Conservation (phyloP, 805 yeast species). For the Wickerhamomyces ciferrii region DNA sequence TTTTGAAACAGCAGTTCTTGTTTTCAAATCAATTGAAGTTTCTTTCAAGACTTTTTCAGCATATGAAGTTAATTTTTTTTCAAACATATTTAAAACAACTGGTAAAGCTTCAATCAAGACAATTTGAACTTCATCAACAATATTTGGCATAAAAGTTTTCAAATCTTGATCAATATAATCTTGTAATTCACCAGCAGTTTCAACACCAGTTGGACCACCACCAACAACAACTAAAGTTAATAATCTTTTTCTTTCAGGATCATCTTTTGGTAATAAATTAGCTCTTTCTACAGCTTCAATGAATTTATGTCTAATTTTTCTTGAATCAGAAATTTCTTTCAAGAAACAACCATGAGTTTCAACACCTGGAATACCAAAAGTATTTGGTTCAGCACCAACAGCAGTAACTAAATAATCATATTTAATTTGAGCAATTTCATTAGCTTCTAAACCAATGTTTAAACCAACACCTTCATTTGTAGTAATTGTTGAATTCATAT, state of each 20-base stretch:
- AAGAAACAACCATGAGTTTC: conserved; percentile 76
- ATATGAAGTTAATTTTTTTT: conserved; percentile 35
- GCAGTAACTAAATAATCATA: conserved; percentile 87
- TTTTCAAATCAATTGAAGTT: conserved; percentile 65
- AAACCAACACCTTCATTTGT: conserved; percentile 24
- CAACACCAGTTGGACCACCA: conserved; percentile 98
- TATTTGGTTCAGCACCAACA: conserved; percentile 91
- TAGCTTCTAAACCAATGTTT: conserved; percentile 28
- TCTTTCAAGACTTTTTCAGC: conserved; percentile 37
- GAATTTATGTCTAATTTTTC: conserved; percentile 71
- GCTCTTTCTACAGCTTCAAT: conserved; percentile 91
- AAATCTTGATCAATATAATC: conserved; percentile 92
- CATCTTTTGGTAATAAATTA: conserved; percentile 70
- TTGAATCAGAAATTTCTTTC: conserved; percentile 86
- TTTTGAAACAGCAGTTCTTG: conserved; percentile 84
- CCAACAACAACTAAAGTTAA: conserved; percentile 89
- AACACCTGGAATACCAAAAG: conserved; percentile 93
- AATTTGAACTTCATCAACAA: conserved; percentile 79
- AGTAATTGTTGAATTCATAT: conserved; percentile 30
- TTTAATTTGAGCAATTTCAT: conserved; percentile 38
- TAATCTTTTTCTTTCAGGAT: conserved; percentile 79
- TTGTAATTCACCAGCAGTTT: conserved; percentile 93
- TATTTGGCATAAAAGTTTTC: conserved; percentile 80
- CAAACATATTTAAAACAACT: conserved; percentile 61
- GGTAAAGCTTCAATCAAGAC: conserved; percentile 89